A percentile compares a stretch with the other conserved stretches of the same genome.
These are phyloP conservation scores for Rhodotorula toruloides DNA, from an alignment of 768 basidiomycete genomes.

Conservation along the genomic window DNA sequence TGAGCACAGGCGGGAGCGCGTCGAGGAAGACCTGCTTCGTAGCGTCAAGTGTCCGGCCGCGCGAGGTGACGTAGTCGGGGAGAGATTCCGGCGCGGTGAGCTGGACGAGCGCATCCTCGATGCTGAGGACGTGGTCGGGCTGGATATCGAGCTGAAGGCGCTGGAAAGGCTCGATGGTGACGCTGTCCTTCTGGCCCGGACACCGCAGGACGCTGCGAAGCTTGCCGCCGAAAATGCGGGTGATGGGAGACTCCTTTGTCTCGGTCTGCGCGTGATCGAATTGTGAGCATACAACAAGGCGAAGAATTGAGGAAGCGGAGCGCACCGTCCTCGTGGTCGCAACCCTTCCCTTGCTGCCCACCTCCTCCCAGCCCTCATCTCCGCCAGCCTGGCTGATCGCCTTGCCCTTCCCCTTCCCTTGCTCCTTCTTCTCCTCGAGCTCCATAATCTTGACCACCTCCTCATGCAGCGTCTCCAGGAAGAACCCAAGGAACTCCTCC, in stretches of 20 bases:
- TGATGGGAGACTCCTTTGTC: constrained; percentile 76
- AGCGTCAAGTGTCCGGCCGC: constrained; percentile 64
- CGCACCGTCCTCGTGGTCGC: constrained; percentile 73
- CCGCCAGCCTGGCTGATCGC: constrained; percentile 47
- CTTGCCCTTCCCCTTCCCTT: constrained; percentile 47
- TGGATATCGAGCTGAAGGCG: constrained; percentile 84
- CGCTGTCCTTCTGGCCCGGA: constrained; percentile 73
- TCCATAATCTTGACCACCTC: constrained; percentile 58
- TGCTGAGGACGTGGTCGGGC: constrained; percentile 67
- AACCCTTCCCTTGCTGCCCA: constrained; percentile 77
- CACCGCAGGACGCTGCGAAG: constrained; percentile 76
- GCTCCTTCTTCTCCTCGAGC: constrained; percentile 14
- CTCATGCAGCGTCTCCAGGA: constrained; percentile 88
- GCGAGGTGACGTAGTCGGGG: constrained; percentile 58
- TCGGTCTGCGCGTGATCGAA: constrained; percentile 56
- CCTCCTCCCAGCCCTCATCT: constrained; percentile 75
- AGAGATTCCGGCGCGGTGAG: constrained; percentile 76
- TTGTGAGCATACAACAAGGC: neutral
- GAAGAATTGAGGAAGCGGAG: constrained; percentile 21
- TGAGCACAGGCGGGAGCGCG: constrained; percentile 70
- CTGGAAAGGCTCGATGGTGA: constrained; percentile 86
- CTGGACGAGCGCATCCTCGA: constrained; percentile 74
- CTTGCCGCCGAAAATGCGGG: constrained; percentile 87
- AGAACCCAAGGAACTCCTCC: constrained; percentile 97
- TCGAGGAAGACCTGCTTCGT: constrained; percentile 71